Base-by-base conservation (phyloP, 768 basidiomycete species). In the Tubosaeta sp. region DNA sequence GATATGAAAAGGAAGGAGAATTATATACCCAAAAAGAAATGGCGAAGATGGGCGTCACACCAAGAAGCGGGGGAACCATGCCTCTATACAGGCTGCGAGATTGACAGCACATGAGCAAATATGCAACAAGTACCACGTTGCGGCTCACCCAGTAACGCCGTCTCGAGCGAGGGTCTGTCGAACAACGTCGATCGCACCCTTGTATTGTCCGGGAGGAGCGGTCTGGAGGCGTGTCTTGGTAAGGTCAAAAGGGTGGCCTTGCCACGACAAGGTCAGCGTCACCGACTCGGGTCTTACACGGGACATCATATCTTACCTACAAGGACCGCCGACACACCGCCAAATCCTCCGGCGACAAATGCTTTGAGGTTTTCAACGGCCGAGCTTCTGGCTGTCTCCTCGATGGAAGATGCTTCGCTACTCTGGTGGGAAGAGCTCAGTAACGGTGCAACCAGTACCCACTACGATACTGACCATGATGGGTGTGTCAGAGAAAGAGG, bases 31-130 rank as follows among this genome's bases (percentile, higher is more conserved):
- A 97, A 76, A 99, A 98, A 4, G 93, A 95, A 27, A 98, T 74
- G 4, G 96, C 96, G 62, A 99, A 99, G 63, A 97, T 98, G 30
- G 96, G 96, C 5, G 96, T 98, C 25, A 99, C 92, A 25, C 95
- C 93, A 27, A 96, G 73, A 51, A 97, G 70, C 39, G 94, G 94
- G 30, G 94, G 94, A 4, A 94, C 87, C 72, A 97, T 92, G 31
- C 92, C 93, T 54, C 92, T 88, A 63, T 94, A 95, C 65, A 95
- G 64, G 25, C 91, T 94, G 46, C 34, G 51, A 29, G 44, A 39
- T 29, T 4, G 22, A 30, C n/a, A 31, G 19, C 18, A 31, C 38
- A 29, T 57, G 16, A 63, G 46, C 19, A 18, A 7, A 19, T 12
- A 40, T n/a, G 27, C 21, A 27, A 29, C 21, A 31, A 27, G 32